These are phyloP conservation scores for Thermomucor indicae-seudaticae DNA, from an alignment of 371 early-diverging fungal genomes.

Conservation along the genomic window DNA sequence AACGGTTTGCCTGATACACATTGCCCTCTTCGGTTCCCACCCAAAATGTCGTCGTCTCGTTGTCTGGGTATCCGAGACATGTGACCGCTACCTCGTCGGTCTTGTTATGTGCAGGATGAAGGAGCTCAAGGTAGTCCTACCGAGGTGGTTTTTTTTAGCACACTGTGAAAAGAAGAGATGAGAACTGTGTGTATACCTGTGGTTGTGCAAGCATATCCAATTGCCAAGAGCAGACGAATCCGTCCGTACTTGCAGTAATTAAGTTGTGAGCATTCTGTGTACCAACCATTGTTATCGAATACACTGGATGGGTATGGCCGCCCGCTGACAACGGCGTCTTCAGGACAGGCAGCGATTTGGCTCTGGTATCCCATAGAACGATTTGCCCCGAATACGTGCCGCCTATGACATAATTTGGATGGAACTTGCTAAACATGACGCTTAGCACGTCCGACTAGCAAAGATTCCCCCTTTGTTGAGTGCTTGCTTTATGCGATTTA, in stretches of 20 bases:
- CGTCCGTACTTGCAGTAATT: conserved; percentile 91
- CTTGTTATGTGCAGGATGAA: conserved; percentile 70
- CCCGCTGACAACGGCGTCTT: conserved; percentile 85
- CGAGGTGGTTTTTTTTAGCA: neutral
- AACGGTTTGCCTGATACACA: conserved; percentile 89
- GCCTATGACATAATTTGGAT: conserved; percentile 88
- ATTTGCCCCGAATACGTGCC: conserved; percentile 97
- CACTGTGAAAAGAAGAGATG: too few relatives aligned
- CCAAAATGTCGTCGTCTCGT: conserved; percentile 90
- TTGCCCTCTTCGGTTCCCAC: conserved; percentile 96
- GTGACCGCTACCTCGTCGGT: conserved; percentile 94
- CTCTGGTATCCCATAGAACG: conserved; percentile 93
- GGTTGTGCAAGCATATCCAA: conserved; percentile 96
- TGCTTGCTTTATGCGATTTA: neutral
- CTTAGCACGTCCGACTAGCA: conserved; percentile 87
- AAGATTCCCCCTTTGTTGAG: neutral
- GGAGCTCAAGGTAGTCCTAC: conserved; percentile 76
- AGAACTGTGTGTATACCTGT: conserved; percentile 35
- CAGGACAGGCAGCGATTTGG: conserved; percentile 79
- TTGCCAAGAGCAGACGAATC: conserved; percentile 94
- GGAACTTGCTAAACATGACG: conserved; percentile 86
- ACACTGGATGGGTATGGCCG: conserved; percentile 97
- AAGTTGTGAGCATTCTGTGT: conserved; percentile 93
- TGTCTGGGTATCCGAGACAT: conserved; percentile 83
- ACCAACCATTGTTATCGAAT: conserved; percentile 84